These are phyloP conservation scores for Trypanosoma congolense DNA, from an alignment of 208 protist genomes.

Conservation along the genomic window DNA sequence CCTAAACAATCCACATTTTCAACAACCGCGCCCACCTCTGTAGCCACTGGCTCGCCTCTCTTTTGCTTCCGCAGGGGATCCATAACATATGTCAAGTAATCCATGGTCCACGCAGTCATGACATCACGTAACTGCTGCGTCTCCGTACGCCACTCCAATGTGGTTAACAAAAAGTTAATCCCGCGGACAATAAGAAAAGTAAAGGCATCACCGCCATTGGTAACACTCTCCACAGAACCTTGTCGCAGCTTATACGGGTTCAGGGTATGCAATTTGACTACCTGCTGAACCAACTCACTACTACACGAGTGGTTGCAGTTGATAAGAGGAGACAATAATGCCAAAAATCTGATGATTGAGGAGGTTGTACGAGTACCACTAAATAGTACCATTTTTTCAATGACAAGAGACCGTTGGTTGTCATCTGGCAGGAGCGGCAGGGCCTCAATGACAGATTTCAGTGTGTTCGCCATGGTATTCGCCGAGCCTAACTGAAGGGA, in stretches of 20 bases:
- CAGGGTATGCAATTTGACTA: conserved; percentile 40
- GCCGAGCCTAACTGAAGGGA: conserved; percentile 15
- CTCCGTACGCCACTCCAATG: conserved; percentile 19
- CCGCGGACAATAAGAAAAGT: conserved; percentile 21
- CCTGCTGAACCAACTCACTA: conserved; percentile 20
- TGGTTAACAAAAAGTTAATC: conserved; percentile 22
- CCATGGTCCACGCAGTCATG: conserved; percentile 18
- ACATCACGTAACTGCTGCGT: conserved; percentile 13
- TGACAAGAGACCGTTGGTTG: conserved; percentile 17
- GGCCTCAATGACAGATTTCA: conserved; percentile 15
- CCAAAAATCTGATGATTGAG: conserved; percentile 34
- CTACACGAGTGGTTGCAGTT: conserved; percentile 20
- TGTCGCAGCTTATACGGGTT: conserved; percentile 25
- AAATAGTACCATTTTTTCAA: conserved; percentile 31
- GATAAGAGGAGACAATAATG: conserved; percentile 29
- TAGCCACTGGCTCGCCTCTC: neutral
- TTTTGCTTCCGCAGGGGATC: conserved; percentile 6
- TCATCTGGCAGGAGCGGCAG: conserved; percentile 11
- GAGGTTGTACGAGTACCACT: conserved; percentile 19
- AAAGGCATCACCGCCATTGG: conserved; percentile 6
- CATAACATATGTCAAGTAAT: conserved; percentile 22
- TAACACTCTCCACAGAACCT: conserved; percentile 10
- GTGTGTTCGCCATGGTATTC: conserved; percentile 18
- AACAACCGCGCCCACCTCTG: neutral
- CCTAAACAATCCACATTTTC: neutral